A percentile compares a stretch with the other conserved stretches of the same genome.
Conservation (phyloP, 2,329 filamentous ascomycete species). For the Leptographium flavum region DNA sequence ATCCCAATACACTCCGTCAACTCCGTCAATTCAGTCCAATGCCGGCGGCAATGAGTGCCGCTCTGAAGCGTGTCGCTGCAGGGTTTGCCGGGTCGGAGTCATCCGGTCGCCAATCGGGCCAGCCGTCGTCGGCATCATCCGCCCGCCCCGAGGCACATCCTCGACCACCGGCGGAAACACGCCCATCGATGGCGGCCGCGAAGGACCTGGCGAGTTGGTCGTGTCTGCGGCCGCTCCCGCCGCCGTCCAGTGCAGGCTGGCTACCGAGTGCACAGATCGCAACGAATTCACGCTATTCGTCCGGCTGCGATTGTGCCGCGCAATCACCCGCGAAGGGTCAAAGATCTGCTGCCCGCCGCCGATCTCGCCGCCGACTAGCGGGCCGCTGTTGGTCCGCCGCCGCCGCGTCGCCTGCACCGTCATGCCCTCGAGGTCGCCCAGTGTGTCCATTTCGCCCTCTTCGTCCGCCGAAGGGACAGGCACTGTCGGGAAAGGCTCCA, state of each 20-base stretch:
- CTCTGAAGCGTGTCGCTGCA: constrained; percentile 7
- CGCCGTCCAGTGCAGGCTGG: neutral
- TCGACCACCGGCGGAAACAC: neutral
- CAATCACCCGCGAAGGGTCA: constrained; percentile 8
- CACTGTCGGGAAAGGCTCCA: neutral
- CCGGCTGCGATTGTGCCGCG: constrained; percentile 7
- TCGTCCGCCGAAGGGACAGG: neutral
- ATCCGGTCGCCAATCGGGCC: constrained; percentile 2
- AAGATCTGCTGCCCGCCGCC: constrained; percentile 3
- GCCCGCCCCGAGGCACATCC: neutral
- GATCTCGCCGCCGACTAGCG: neutral
- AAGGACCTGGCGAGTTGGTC: neutral
- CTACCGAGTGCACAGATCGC: constrained; percentile 4
- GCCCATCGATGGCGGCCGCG: neutral
- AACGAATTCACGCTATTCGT: constrained; percentile 7
- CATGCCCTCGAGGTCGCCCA: constrained; percentile 2
- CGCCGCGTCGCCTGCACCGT: neutral
- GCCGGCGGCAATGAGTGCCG: constrained; percentile 1
- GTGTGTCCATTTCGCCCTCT: constrained; percentile 1
- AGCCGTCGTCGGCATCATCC: neutral
- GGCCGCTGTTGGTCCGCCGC: constrained; percentile 2
- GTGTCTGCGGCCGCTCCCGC: neutral
- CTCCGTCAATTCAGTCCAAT: too few species aligned
- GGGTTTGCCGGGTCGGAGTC: constrained; percentile 8
- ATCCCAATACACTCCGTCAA: neutral